Evolutionary conservation across 2,329 filamentous ascomycete species (phyloP), one percentile per base, ranked within the genome.

Genomic region (Clarireedia sp.): DNA sequence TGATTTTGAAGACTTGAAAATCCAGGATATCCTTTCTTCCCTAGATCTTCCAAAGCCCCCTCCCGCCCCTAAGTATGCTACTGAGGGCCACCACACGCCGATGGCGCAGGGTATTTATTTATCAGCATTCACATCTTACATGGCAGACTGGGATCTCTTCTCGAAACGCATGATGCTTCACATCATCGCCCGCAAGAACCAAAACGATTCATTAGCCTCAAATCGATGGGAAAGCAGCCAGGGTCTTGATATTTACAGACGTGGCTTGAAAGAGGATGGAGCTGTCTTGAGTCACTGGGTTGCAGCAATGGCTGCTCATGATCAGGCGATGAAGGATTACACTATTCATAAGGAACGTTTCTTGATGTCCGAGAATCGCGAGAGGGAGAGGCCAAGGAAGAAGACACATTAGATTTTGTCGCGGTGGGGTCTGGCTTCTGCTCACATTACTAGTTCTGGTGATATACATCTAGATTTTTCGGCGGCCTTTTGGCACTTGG

Each of bases 261-360:
- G 71, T 38, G 81, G 79, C 66, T 70, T 86, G 54, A 77, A 79
- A 60, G 80, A 88, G 68, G 87, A 90, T 65, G 78, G 82, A 60
- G 73, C 74, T 48, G 79, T 88, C 5, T 74, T 83, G 55, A 74
- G 75, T 63, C 76, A 78, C 55, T 89, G 86, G 84, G 71, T 71
- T 29, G 68, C 76, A 8, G 80, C 80, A 7, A 81, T 78, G 58
- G 77, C 81, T 44, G 76, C 76, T 57, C 86, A 90, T 64, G 76
- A 80, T 56, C 68, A 74, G 55, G 77, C 78, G 9, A 71, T 89
- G 55, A 73, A 76, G 60, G 78, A 81, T 60, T 87, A 83, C 64
- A 73, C 78, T 68, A 74, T 69, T 46, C 64, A 75, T 46, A 71
- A 71, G 64, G 74, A 75, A 57, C 64, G 71, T 59, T 72, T 78